A percentile compares a stretch with the other conserved stretches of the same genome.
These are phyloP conservation scores for Fusarium duplospermum DNA, from an alignment of 2,329 filamentous ascomycete species.

Conservation along the genomic window DNA sequence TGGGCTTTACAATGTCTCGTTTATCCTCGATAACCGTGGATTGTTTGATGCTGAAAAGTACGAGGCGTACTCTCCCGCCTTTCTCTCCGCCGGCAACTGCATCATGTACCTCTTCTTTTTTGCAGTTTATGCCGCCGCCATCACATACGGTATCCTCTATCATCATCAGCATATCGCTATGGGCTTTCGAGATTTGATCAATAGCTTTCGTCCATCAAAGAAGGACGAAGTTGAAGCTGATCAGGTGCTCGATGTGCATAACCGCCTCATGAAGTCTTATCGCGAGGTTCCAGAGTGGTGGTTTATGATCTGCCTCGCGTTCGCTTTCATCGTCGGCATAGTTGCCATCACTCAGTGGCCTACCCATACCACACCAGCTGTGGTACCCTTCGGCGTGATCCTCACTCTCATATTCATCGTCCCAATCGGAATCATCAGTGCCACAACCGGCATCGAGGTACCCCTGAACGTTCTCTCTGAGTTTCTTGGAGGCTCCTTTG, in stretches of 20 bases:
- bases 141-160: slow-evolving; percentile 55
- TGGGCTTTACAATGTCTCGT: slow-evolving; percentile 52
- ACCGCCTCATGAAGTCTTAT: slow-evolving; percentile 60
- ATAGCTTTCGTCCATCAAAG: slow-evolving; percentile 44
- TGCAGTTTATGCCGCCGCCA: slow-evolving; percentile 53
- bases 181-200: slow-evolving; percentile 49
- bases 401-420: slow-evolving; percentile 57
- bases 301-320: slow-evolving; percentile 51
- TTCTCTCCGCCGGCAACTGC: slow-evolving; percentile 52
- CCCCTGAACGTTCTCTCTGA: slow-evolving; percentile 61
- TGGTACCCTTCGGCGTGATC: slow-evolving; percentile 57
- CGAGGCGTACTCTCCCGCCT: slow-evolving; percentile 55
- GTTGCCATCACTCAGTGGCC: slow-evolving; percentile 52
- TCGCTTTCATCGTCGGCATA: slow-evolving; percentile 51
- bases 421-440: slow-evolving; percentile 57
- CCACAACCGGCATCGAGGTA: slow-evolving; percentile 56
- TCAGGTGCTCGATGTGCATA: slow-evolving; percentile 54
- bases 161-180: slow-evolving; percentile 53
- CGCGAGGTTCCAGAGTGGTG: slow-evolving; percentile 61
- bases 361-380: slow-evolving; percentile 56
- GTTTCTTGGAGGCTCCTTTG: slow-evolving; percentile 58
- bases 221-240: slow-evolving; percentile 33
- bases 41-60: slow-evolving; percentile 54
- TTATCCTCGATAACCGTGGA: slow-evolving; percentile 48
- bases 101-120: slow-evolving; percentile 56